These are phyloP conservation scores for Aureoboletus auriporus DNA, from an alignment of 768 basidiomycete species.

Conservation along the genomic window DNA sequence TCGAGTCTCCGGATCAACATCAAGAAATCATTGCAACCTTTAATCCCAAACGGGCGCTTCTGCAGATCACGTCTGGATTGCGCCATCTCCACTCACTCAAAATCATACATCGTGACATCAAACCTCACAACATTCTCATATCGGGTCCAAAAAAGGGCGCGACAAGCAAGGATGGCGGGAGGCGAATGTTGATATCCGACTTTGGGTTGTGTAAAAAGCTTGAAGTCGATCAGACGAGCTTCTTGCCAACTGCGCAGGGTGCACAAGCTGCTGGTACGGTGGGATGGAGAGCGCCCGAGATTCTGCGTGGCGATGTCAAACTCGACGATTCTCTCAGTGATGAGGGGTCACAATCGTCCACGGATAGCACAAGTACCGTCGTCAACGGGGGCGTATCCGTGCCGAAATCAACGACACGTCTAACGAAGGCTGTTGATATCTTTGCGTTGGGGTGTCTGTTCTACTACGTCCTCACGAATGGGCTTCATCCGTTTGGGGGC, in stretches of 20 bases:
- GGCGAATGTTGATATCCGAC: conserved; percentile 92
- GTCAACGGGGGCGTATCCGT: conserved; percentile 21
- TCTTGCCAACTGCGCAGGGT: conserved; percentile 88
- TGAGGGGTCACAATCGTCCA: conserved; percentile 63
- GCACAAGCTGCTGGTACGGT: conserved; percentile 89
- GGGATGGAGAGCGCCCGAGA: conserved; percentile 98
- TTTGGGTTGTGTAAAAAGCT: conserved; percentile 96
- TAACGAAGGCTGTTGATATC: conserved; percentile 95
- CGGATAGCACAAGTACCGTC: conserved; percentile 57
- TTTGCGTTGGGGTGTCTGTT: conserved; percentile 96
- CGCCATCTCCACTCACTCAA: conserved; percentile 90
- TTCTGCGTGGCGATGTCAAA: conserved; percentile 89
- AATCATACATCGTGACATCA: conserved; percentile 97
- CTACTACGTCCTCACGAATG: conserved; percentile 87
- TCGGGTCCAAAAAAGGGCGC: conserved; percentile 61
- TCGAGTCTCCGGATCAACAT: conserved; percentile 75
- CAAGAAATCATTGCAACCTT: conserved; percentile 76
- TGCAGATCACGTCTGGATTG: conserved; percentile 83
- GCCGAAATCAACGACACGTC: conserved; percentile 44
- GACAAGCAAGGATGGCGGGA: conserved; percentile 36
- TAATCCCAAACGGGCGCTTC: conserved; percentile 83
- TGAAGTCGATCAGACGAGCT: conserved; percentile 94
- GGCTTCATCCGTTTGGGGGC: conserved; percentile 92
- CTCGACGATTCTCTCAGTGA: conserved; percentile 70
- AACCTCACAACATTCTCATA: conserved; percentile 95